Conservation (phyloP, 805 yeast species). For the Wickerhamiella sergipiensis region DNA sequence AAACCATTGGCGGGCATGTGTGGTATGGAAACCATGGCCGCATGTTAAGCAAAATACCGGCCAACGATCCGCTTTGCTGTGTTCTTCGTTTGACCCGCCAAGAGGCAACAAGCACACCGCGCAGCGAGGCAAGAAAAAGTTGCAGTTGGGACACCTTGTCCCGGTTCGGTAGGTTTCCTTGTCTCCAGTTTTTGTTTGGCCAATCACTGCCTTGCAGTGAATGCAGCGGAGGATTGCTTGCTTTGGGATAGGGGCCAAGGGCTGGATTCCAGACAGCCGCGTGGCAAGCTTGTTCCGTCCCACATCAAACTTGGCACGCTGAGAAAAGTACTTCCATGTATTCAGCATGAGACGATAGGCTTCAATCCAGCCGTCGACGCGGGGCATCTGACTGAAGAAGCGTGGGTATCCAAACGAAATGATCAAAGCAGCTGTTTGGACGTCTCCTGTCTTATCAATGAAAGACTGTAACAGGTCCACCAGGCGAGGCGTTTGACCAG, state of each 20-base stretch:
- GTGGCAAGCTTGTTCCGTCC: slow-evolving; percentile 51
- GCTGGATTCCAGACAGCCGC: slow-evolving; percentile 34
- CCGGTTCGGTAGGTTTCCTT: slow-evolving; percentile 3
- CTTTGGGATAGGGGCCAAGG: slow-evolving; percentile 42
- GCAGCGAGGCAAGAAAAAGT: slow-evolving; percentile 77
- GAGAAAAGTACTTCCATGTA: slow-evolving; percentile 67
- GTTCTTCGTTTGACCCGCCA: slow-evolving; percentile 32
- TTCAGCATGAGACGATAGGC: slow-evolving; percentile 54
- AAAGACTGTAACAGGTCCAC: slow-evolving; percentile 71
- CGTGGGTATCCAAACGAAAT: slow-evolving; percentile 73
- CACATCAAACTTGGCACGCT: slow-evolving; percentile 77
- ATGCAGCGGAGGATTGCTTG: slow-evolving; percentile 74
- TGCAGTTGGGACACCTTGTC: slow-evolving; percentile 64
- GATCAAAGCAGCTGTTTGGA: slow-evolving; percentile 80
- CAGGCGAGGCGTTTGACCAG: slow-evolving; percentile 84
- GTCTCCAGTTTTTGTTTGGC: slow-evolving; percentile 3
- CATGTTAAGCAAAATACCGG: slow-evolving; percentile 84
- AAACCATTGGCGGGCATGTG: slow-evolving; percentile 95
- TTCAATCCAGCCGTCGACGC: slow-evolving; percentile 70
- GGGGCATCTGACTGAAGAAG: slow-evolving; percentile 48
- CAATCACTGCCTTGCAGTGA: slow-evolving; percentile 50
- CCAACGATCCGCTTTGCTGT: slow-evolving; percentile 40
- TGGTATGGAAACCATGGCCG: slow-evolving; percentile 89
- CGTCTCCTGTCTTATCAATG: slow-evolving; percentile 78
- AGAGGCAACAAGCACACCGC: slow-evolving; percentile 73